Evolutionary conservation across 1,284 basidiomycete genomes (phyloP), one percentile per base, ranked within the genome.

Genomic region (Cutaneotrichosporon dermatis): DNA sequence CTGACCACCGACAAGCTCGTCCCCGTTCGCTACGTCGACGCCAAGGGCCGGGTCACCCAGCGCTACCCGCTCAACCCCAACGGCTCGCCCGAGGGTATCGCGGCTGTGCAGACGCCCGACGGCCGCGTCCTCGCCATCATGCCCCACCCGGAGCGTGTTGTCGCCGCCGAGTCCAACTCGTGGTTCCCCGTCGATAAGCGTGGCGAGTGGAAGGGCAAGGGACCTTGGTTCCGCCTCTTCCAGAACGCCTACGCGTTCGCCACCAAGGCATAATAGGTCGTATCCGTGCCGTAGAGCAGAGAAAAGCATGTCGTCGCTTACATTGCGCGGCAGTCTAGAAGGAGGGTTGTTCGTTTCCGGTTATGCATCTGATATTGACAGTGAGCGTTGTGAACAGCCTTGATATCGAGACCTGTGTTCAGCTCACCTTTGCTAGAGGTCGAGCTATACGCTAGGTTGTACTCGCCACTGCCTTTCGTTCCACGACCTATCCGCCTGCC

Each of bases 171-270:
- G 73, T 88, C 86, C 72, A 92, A 92, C 72, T 91, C 88, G 71
- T 94, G 91, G 91, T 88, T 87, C 77, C 87, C 90, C 4, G 66
- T 78, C 8, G 79, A 88, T 60, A 72, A 76, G 63, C 82, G 84
- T 41, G 71, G 80, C 53, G 89, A 86, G 85, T 80, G 83, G 60
- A 85, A 86, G 33, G 76, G 77, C n/a, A 81, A 82, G 51, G 94
- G 92, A 1, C 95, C 95, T 2, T 99, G 95, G 95, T 93, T 96
- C 80, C 86, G 84, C 72, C 79, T 98, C 75, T 99, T 98, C 85
- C 89, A 93, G 79, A 97, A 87, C 74, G 94, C 91, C 1, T 77
- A 81, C 58, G 69, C 65, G 54, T 83, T 79, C 58, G 76, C 76
- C 13, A 68, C 64, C 42, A 58, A 59, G 55, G 55, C 55, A 13